Evolutionary conservation across 805 yeast genomes (phyloP), one percentile per base, ranked within the genome.

Genomic region (Candida orba): DNA sequence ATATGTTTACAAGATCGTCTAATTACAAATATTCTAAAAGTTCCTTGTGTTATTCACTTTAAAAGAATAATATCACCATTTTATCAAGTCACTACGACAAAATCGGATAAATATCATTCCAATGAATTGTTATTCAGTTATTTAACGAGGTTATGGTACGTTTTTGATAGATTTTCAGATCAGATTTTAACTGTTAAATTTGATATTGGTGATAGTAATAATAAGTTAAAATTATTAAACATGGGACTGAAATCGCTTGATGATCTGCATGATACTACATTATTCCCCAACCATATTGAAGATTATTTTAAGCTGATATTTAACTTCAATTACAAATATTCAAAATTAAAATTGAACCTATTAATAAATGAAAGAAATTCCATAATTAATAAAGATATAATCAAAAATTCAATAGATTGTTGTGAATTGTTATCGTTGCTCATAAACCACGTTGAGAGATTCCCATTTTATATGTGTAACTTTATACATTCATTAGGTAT

Each of bases 151-250:
- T 38, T 63, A 13, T 59, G 59, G 58, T 63, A 62, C 39, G 57
- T 61, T 2, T 49, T 45, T 37, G 68, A 64, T 40, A 45, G 67
- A 35, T 63, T 60, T 39, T 51, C 57, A 27, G 68, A 64, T 47
- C 67, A 64, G 44, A 62, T 64, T 4, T 54, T 56, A 31, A 60
- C 67, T 0, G 52, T 53, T 14, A 54, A 53, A 30, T 58, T 59
- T 38, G 67, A 64, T 41, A 36, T 62, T 32, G 67, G 67, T 8
- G 68, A 63, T 41, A 58, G 62, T 1, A 56, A 50, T 30, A 57
- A 62, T 40, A 42, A 58, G 31, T 17, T 42, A 22, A 60, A 51
- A 20, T 43, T 63, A 8, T 36, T 62, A 22, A 38, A 42, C 5
- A 52, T 62, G 23, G 66, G 58, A 1, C 48, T 53, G 34, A 52